Evolutionary conservation across 1,284 basidiomycete species (phyloP).

Genomic region (Coniophora puteana): DNA sequence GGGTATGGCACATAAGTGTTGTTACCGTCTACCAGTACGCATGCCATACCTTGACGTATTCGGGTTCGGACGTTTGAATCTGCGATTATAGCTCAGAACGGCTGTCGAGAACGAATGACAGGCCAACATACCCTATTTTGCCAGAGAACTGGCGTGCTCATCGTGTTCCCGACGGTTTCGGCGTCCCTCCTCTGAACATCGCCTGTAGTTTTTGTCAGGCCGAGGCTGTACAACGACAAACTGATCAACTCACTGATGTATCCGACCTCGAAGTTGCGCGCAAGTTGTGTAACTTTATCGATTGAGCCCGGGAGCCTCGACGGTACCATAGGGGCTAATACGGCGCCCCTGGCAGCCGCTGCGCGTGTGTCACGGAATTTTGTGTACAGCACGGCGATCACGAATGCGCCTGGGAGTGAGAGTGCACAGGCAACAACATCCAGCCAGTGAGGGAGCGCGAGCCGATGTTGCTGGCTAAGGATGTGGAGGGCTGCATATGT

Average conservation of each 20-base stretch:
- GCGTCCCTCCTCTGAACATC: conserved; percentile 18
- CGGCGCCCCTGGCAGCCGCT: conserved; percentile 30
- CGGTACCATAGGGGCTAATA: conserved; percentile 25
- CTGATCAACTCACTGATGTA: conserved; percentile 29
- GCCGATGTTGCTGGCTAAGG: conserved; percentile 4
- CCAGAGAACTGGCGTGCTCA: conserved; percentile 28
- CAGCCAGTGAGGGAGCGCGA: conserved; percentile 15
- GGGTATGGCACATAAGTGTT: conserved; percentile 3
- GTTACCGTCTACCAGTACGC: neutral
- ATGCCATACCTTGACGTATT: conserved; percentile 33
- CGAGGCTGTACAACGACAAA: neutral
- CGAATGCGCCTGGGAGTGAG: conserved; percentile 25
- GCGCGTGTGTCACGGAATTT: conserved; percentile 23
- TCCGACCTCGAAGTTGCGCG: conserved; percentile 22
- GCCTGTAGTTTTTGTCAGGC: conserved; percentile 24
- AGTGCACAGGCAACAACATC: conserved; percentile 14
- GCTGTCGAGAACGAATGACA: conserved; percentile 9
- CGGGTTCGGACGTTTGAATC: conserved; percentile 33
- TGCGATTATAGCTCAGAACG: conserved; percentile 6
- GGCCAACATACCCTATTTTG: conserved; percentile 24
- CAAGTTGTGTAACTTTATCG: conserved; percentile 20
- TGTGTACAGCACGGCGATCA: conserved; percentile 14
- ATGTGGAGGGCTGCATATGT: conserved; percentile 12
- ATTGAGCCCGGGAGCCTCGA: conserved; percentile 32
- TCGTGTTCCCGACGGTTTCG: conserved; percentile 24